These are phyloP conservation scores for Sclerotinia glacialis DNA, from an alignment of 2,329 filamentous ascomycete genomes.

Conservation along the genomic window DNA sequence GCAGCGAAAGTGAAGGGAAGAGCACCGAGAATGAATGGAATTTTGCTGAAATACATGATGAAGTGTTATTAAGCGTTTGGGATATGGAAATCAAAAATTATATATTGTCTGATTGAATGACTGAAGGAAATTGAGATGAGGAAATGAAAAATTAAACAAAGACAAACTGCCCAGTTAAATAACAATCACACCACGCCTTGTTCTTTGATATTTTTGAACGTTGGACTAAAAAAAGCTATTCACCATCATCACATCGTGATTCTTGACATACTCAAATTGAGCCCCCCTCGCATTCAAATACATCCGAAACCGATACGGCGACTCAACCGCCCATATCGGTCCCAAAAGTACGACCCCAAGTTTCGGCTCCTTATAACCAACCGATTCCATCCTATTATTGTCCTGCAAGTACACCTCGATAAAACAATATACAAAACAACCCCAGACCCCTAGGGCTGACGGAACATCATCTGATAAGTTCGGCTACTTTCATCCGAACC, in stretches of 20 bases:
- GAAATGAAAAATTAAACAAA: conserved; percentile 1
- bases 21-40: conserved; percentile 26
- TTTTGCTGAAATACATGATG: conserved; percentile 37
- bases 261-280: neutral
- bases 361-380: conserved; percentile 7
- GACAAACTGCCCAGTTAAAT: neutral
- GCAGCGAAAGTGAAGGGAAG: conserved; percentile 31
- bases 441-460: conserved; percentile 5
- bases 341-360: conserved; percentile 4
- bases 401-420: neutral
- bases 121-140: neutral
- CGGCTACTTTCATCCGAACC: conserved; percentile 8
- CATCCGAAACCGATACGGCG: neutral
- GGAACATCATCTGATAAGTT: conserved; percentile 7
- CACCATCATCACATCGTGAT: neutral
- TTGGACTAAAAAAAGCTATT: neutral
- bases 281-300: neutral
- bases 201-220: neutral
- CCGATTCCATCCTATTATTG: neutral
- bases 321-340: conserved; percentile 3
- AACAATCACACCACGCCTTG: conserved; percentile 1
- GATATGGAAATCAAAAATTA: neutral
- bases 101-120: neutral
- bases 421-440: conserved; percentile 3
- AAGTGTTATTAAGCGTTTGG: conserved; percentile 1